phyloP scores from a whole-genome alignment of 2,329 filamentous ascomycete species.

The Aspergillus aculeatus region DNA sequence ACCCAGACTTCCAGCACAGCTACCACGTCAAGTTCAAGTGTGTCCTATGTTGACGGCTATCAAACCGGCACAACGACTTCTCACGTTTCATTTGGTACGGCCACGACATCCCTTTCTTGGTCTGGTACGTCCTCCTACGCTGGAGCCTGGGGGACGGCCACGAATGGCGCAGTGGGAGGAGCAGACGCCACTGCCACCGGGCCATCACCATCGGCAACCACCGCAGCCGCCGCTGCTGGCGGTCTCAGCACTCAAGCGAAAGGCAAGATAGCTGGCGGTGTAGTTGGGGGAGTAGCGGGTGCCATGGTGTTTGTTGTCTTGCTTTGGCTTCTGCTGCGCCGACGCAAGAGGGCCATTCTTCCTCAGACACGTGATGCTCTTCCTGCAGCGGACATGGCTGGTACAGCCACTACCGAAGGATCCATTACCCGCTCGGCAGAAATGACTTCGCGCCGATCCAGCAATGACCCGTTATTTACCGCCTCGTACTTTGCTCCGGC shows the following conservation, averaged over 20 bases:
- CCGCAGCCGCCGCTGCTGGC: conserved; percentile 16
- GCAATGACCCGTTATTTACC: conserved; percentile 38
- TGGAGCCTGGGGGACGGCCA: background rate
- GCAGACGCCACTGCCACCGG: conserved; percentile 9
- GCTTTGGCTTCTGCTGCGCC: conserved; percentile 40
- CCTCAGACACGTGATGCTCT: conserved; percentile 22
- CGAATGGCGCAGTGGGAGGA: conserved; percentile 14
- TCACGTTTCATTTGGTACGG: background rate
- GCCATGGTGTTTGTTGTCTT: conserved; percentile 49
- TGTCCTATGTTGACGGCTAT: background rate
- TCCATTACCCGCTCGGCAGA: conserved; percentile 21
- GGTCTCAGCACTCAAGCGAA: conserved; percentile 38
- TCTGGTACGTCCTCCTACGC: conserved; percentile 4
- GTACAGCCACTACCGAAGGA: conserved; percentile 13
- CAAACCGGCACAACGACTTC: background rate
- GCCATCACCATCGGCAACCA: conserved; percentile 6
- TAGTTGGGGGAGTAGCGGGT: conserved; percentile 62
- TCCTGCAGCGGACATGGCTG: conserved; percentile 24
- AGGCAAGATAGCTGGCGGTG: conserved; percentile 59
- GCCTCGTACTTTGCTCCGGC: conserved; percentile 39
- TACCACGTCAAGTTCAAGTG: background rate
- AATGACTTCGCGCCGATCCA: conserved; percentile 41
- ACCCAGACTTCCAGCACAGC: background rate
- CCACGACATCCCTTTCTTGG: background rate
- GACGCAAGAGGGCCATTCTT: conserved; percentile 47